phyloP scores from a whole-genome alignment of 1,284 basidiomycete species.

The Apiotrichum veenhuisii region DNA sequence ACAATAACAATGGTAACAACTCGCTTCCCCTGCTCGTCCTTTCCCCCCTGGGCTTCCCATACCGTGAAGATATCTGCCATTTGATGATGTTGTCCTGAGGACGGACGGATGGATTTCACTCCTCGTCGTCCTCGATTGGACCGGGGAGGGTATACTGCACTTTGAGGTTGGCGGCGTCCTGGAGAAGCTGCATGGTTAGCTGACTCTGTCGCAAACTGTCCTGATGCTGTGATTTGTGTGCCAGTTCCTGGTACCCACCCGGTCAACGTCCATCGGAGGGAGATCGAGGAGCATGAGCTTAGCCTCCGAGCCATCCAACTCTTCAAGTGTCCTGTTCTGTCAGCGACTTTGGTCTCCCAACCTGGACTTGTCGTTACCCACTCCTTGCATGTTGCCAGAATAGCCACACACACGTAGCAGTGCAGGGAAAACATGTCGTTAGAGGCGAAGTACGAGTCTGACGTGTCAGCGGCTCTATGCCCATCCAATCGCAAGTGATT shows the following conservation, averaged over 20 bases:
- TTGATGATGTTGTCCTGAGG: background rate
- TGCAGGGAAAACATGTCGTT: slow-evolving; percentile 47
- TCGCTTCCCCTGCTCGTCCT: background rate
- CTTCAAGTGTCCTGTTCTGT: slow-evolving; percentile 32
- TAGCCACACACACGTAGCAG: slow-evolving; percentile 47
- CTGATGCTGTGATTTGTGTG: background rate
- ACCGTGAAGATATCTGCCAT: background rate
- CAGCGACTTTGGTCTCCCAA: background rate
- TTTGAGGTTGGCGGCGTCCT: slow-evolving; percentile 42
- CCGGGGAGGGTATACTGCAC: slow-evolving; percentile 34
- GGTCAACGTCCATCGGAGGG: slow-evolving; percentile 46
- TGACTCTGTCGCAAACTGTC: background rate
- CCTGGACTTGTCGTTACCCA: slow-evolving; percentile 17
- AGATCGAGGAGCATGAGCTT: slow-evolving; percentile 47
- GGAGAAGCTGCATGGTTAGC: slow-evolving; percentile 27
- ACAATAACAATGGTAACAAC: background rate
- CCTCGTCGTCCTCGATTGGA: slow-evolving; percentile 24
- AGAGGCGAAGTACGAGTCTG: slow-evolving; percentile 45
- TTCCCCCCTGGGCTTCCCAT: background rate
- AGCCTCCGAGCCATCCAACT: slow-evolving; percentile 45
- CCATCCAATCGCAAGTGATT: no score
- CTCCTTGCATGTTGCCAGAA: slow-evolving; percentile 47
- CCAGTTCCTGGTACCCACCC: slow-evolving; percentile 24
- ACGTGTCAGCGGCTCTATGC: no score
- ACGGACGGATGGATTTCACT: background rate